Conservation (phyloP, 768 basidiomycete species). For the Agaricus blazei region DNA sequence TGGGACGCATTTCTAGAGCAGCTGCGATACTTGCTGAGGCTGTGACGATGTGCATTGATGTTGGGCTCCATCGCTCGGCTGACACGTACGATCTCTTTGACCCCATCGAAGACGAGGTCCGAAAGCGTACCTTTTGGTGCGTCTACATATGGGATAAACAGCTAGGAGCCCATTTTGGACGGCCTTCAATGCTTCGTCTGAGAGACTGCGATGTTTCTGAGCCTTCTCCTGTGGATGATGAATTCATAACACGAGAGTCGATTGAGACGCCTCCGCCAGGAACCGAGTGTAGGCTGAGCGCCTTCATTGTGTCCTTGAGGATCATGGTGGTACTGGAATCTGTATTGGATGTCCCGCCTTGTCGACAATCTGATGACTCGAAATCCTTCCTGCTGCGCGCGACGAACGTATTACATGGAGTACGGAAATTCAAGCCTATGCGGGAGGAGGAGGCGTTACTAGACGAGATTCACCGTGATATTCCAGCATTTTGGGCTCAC, state of each 20-base stretch:
- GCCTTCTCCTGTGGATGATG: slow-evolving; percentile 82
- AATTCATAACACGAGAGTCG: slow-evolving; percentile 76
- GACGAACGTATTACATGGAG: slow-evolving; percentile 60
- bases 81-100: slow-evolving; percentile 87
- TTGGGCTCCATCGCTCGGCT: slow-evolving; percentile 82
- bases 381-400: slow-evolving; percentile 79
- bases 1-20: slow-evolving; percentile 84
- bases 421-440: slow-evolving; percentile 56
- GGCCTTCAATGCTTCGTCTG: slow-evolving; percentile 81
- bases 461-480: slow-evolving; percentile 69
- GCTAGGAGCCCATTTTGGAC: slow-evolving; percentile 81
- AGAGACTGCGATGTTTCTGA: slow-evolving; percentile 92
- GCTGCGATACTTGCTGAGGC: slow-evolving; percentile 84
- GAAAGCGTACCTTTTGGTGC: slow-evolving; percentile 95
- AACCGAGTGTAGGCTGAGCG: slow-evolving; percentile 70
- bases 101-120: slow-evolving; percentile 84
- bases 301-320: slow-evolving; percentile 72
- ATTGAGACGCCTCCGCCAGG: slow-evolving; percentile 63
- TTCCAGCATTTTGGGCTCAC: slow-evolving; percentile 79
- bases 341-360: slow-evolving; percentile 77
- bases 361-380: slow-evolving; percentile 52
- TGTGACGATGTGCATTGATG: slow-evolving; percentile 83
- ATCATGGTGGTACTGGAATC: slow-evolving; percentile 87
- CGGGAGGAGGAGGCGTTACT: slow-evolving; percentile 77
- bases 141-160: slow-evolving; percentile 98